Conservation (phyloP, 2,329 filamentous ascomycete genomes). For the Colletotrichum tropicicola region DNA sequence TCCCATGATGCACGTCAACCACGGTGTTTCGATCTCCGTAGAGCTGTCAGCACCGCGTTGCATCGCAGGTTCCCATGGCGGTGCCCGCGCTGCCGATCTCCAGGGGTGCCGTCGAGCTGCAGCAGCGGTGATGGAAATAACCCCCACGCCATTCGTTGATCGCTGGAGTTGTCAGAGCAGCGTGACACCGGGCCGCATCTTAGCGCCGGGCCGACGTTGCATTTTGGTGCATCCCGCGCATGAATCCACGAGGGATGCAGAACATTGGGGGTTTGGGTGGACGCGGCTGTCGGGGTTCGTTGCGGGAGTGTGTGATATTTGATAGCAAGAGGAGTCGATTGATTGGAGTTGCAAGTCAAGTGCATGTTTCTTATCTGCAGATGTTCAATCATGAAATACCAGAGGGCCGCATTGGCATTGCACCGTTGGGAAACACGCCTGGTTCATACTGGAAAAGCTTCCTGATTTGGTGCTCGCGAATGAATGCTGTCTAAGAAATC, state of each 20-base stretch:
- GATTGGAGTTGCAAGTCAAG: too few species aligned
- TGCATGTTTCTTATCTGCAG: too few species aligned
- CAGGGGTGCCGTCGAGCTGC: not conserved
- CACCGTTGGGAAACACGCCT: too few species aligned
- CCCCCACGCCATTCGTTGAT: not conserved
- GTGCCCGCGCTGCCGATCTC: not conserved
- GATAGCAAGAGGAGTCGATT: too few species aligned
- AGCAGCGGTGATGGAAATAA: not conserved
- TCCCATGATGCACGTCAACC: too few species aligned
- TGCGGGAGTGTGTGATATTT: not conserved
- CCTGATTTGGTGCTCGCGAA: too few species aligned
- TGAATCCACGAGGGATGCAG: not conserved
- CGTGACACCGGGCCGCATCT: not conserved
- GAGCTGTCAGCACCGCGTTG: not conserved
- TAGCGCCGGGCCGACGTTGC: not conserved
- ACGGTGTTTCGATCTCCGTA: too few species aligned
- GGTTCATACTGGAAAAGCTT: too few species aligned
- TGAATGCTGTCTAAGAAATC: too few species aligned
- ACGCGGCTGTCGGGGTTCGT: not conserved
- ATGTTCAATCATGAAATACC: too few species aligned
- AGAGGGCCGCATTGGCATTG: too few species aligned
- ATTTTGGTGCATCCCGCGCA: not conserved
- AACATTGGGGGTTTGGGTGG: not conserved
- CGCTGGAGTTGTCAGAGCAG: not conserved
- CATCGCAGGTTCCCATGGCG: not conserved